Base-by-base conservation (phyloP, 345 rosid species). In the Triadica sebifera region DNA sequence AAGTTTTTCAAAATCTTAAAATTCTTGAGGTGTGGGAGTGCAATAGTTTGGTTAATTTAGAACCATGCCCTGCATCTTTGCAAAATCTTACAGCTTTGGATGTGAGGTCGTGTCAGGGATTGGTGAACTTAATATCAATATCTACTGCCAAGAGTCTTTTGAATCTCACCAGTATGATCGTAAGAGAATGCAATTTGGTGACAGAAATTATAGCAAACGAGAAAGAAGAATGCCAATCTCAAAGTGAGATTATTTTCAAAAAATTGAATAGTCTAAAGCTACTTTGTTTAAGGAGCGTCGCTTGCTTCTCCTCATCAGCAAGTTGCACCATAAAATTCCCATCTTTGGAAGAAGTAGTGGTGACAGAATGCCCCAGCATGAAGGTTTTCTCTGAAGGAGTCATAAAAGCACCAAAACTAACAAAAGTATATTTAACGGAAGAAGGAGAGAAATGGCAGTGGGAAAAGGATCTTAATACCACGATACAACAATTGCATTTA, bases 121-220 rank as follows among this genome's bases (percentile, higher is more conserved):
- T 74, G 50, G 8, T 39, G 9, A 24, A 24, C 38, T 74, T 81
- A 19, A 12, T 74, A 13, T 4, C 65, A 20, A 0, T 22, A 25
- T 50, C 74, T 12, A 53, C 61, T 2, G 78, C 79, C 50, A 67
- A 70, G 63, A 70, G 67, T 65, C 15, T 74, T 6, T 19, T 52
- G 46, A 29, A 57, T 20, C 78, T 81, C 10, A n/a, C 25, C 41
- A 70, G 25, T 45, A 39, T 77, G 67, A 69, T 13, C 8, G 62
- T 81, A 53, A 4, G 11, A 29, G 67, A 69, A 12, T 81, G 81
- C 15, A 19, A 70, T 24, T 22, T 20, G 60, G 43, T 81, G 3
- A 43, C 41, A 41, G 67, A 77, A 45, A 70, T 77, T 12, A 53
- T 77, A 70, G 57, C n/a, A 25, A 25, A 43, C 8, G 50, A 10